phyloP scores from a whole-genome alignment of 2,329 filamentous ascomycete genomes.

The Didymellaceae sp. region DNA sequence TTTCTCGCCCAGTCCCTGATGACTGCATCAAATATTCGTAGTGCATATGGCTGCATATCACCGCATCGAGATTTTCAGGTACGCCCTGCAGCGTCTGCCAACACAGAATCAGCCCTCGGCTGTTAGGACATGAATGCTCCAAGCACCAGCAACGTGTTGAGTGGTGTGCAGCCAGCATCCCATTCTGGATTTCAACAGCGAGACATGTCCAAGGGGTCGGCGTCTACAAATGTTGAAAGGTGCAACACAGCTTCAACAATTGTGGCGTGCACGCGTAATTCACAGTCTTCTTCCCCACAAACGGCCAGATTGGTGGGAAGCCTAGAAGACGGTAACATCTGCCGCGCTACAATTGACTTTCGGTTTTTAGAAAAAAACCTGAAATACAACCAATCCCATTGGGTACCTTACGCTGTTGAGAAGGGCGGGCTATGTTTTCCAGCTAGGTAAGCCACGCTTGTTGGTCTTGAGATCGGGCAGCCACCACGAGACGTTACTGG shows the following conservation, averaged over 20 bases:
- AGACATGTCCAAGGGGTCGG: background rate
- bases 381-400: constrained; percentile 5
- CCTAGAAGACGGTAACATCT: constrained; percentile 3
- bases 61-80: constrained; percentile 17
- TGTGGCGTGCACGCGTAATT: constrained; percentile 4
- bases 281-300: constrained; percentile 1
- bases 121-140: constrained; percentile 3
- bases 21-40: constrained; percentile 7
- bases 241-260: constrained; percentile 4
- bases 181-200: background rate
- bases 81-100: constrained; percentile 13
- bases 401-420: constrained; percentile 15
- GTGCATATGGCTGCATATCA: constrained; percentile 9
- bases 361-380: background rate
- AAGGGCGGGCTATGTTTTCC: constrained; percentile 1
- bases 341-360: background rate
- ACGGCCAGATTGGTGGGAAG: constrained; percentile 1
- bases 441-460: constrained; percentile 10
- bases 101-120: constrained; percentile 5
- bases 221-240: background rate
- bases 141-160: constrained; percentile 5
- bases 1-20: background rate
- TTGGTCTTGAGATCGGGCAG: background rate
- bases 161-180: constrained; percentile 2
- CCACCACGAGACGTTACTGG: constrained; percentile 3